Percentiles rank a stretch among this genome's conserved stretches.
Evolutionary conservation across 495 filamentous ascomycete species (phyloP).

Genomic region (Astrothelium macrocarpum): DNA sequence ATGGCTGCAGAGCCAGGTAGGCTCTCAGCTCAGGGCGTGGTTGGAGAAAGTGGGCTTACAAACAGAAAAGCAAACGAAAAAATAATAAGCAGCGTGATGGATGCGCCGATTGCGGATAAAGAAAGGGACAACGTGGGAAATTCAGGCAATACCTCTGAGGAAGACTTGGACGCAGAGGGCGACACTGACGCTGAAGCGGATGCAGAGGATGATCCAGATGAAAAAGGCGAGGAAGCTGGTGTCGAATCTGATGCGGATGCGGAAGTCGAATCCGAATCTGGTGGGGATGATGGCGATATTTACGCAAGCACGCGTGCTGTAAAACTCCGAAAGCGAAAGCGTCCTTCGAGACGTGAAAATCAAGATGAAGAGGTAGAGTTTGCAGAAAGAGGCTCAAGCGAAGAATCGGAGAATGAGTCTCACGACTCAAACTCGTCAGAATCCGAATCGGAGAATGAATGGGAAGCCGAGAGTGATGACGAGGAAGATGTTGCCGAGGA

Average conservation of each 20-base stretch:
- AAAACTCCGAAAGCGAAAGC: slow-evolving; percentile 43
- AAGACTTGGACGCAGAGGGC: slow-evolving; percentile 25
- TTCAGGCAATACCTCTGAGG: background rate
- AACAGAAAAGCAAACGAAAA: slow-evolving; percentile 42
- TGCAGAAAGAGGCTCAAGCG: slow-evolving; percentile 26
- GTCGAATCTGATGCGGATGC: slow-evolving; percentile 32
- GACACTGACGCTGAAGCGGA: slow-evolving; percentile 31
- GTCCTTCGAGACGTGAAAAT: slow-evolving; percentile 28
- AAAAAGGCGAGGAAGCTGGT: slow-evolving; percentile 39
- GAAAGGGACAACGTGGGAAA: slow-evolving; percentile 32
- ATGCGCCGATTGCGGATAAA: background rate
- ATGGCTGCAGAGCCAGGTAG: slow-evolving; percentile 29
- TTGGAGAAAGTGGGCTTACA: slow-evolving; percentile 24
- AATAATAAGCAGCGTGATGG: background rate
- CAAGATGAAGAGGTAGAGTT: slow-evolving; percentile 26
- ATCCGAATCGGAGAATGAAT: slow-evolving; percentile 61
- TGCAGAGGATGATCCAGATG: slow-evolving; percentile 25
- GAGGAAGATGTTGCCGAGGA: slow-evolving; percentile 60
- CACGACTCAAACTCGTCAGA: slow-evolving; percentile 50
- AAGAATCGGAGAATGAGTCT: slow-evolving; percentile 39
- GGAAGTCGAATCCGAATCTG: slow-evolving; percentile 32
- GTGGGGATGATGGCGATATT: slow-evolving; percentile 36
- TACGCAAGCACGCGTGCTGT: slow-evolving; percentile 66
- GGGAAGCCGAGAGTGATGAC: slow-evolving; percentile 54
- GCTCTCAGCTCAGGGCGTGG: slow-evolving; percentile 18